Percentiles rank a stretch among this genome's conserved stretches.
phyloP scores from a whole-genome alignment of 495 filamentous ascomycete genomes.

The Penicillium crystallinum region DNA sequence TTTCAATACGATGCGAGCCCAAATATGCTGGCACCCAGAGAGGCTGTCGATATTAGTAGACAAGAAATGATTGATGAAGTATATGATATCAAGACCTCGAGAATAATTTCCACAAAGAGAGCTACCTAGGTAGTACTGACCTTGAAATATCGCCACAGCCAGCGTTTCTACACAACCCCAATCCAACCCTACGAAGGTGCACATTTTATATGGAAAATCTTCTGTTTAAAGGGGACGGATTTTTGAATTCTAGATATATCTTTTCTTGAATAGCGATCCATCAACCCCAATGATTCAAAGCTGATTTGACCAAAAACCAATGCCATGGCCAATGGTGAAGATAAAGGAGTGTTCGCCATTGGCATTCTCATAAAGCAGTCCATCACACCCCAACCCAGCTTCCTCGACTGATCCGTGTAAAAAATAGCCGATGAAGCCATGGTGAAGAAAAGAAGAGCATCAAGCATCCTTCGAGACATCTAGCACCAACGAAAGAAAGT shows the following conservation, averaged over 20 bases:
- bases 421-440: not conserved
- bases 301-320: not conserved
- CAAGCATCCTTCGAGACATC: not conserved
- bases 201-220: not conserved
- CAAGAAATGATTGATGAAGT: no score
- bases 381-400: not conserved
- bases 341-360: slow-evolving; percentile 20
- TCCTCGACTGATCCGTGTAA: not conserved
- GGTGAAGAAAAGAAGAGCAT: not conserved
- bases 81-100: no score
- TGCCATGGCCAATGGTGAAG: slow-evolving; percentile 11
- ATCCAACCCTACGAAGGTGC: not conserved
- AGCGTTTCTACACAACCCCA: no score
- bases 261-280: not conserved
- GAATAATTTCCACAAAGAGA: no score
- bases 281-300: slow-evolving; percentile 1
- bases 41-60: no score
- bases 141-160: no score
- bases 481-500: not conserved
- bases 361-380: not conserved
- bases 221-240: not conserved
- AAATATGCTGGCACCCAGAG: no score
- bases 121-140: no score
- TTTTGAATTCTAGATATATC: not conserved
- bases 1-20: no score